Evolutionary conservation across 768 basidiomycete genomes (phyloP).

Genomic region (Kwoniella dejecticola): DNA sequence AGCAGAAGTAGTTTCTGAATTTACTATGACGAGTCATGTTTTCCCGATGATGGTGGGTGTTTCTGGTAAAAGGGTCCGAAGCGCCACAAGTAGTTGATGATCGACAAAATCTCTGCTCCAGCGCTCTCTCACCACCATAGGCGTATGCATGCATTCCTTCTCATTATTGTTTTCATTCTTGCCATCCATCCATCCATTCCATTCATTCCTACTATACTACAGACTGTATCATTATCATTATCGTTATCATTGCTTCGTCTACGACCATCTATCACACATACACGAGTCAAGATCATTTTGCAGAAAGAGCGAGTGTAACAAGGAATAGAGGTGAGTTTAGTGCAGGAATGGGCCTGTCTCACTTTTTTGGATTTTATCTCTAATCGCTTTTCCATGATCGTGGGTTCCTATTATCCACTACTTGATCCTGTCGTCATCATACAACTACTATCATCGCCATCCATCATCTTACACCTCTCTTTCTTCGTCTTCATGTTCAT

Average conservation of each 20-base stretch:
- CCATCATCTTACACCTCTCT: neutral
- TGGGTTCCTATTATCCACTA: neutral
- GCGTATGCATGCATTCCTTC: too few relatives aligned
- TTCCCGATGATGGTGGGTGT: slow-evolving; percentile 18
- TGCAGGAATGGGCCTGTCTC: neutral
- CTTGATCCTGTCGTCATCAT: slow-evolving; percentile 12
- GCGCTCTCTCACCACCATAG: too few relatives aligned
- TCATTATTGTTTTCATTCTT: too few relatives aligned
- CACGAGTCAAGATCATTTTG: too few relatives aligned
- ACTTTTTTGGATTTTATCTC: too few relatives aligned
- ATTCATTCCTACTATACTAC: neutral
- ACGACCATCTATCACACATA: neutral
- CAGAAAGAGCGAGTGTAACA: too few relatives aligned
- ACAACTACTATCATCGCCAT: neutral
- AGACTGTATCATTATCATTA: neutral
- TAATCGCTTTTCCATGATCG: slow-evolving; percentile 3
- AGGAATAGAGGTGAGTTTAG: neutral
- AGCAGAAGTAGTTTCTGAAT: neutral
- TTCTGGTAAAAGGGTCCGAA: slow-evolving; percentile 22
- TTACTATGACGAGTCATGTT: neutral
- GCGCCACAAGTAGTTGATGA: slow-evolving; percentile 24
- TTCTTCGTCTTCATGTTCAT: neutral
- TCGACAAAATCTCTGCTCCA: slow-evolving; percentile 14
- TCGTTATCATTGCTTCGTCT: neutral
- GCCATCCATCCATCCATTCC: neutral